These are phyloP conservation scores for Solanum pennellii DNA, from an alignment of 257 asterid genomes.

Conservation along the genomic window DNA sequence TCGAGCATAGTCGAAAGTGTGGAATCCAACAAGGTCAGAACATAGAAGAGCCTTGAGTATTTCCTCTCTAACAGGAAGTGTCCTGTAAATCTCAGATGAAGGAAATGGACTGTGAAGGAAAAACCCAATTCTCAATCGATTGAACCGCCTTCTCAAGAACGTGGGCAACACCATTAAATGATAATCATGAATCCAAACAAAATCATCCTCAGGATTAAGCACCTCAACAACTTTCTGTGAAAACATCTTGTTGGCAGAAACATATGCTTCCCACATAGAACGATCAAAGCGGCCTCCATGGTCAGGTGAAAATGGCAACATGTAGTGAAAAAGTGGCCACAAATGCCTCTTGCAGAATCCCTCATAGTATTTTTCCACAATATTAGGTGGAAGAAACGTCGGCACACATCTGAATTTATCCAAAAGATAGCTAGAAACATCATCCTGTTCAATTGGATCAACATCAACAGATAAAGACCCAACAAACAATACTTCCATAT, in stretches of 20 bases:
- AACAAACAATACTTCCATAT: slow-evolving; percentile 69
- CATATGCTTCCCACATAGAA: slow-evolving; percentile 75
- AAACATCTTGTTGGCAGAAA: slow-evolving; percentile 62
- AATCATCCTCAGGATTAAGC: slow-evolving; percentile 76
- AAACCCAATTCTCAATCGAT: slow-evolving; percentile 74
- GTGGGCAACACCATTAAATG: slow-evolving; percentile 87
- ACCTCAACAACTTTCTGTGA: slow-evolving; percentile 75
- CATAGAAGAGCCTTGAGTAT: slow-evolving; percentile 78
- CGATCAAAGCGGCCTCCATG: slow-evolving; percentile 75
- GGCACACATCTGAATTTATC: slow-evolving; percentile 68
- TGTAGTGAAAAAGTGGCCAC: slow-evolving; percentile 82
- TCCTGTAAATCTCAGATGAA: slow-evolving; percentile 79
- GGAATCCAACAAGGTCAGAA: slow-evolving; percentile 83
- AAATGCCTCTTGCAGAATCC: slow-evolving; percentile 79
- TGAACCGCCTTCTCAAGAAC: slow-evolving; percentile 70
- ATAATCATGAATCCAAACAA: slow-evolving; percentile 83
- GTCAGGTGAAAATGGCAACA: slow-evolving; percentile 67
- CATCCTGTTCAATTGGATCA: slow-evolving; percentile 76
- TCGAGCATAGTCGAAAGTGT: slow-evolving; percentile 89
- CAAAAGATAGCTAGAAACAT: slow-evolving; percentile 47
- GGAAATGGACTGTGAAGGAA: slow-evolving; percentile 95
- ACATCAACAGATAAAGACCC: slow-evolving; percentile 66
- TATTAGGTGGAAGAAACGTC: slow-evolving; percentile 53
- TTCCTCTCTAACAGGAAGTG: slow-evolving; percentile 91
- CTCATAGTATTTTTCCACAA: slow-evolving; percentile 53